Percentiles rank a stretch among this genome's conserved stretches.
These are phyloP conservation scores for Pleurotus tuber-regium DNA, from an alignment of 768 basidiomycete species.

Conservation along the genomic window DNA sequence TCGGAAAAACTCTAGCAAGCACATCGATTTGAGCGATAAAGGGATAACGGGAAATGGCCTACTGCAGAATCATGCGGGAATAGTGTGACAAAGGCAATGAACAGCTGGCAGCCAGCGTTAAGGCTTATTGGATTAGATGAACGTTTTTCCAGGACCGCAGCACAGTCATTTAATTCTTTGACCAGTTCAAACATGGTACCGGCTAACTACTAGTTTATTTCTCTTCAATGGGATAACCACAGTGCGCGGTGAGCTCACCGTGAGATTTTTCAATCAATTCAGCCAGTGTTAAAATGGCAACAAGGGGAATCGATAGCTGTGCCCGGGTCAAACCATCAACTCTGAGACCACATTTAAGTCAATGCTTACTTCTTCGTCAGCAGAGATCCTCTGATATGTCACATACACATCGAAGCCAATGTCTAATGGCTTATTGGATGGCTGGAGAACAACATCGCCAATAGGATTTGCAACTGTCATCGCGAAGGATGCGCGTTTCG, in stretches of 20 bases:
- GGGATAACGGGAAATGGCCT: conserved; percentile 16
- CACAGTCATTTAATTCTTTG: conserved; percentile 75
- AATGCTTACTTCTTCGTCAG: conserved; percentile 59
- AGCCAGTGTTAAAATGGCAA: conserved; percentile 84
- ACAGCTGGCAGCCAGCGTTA: conserved; percentile 87
- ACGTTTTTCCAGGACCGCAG: conserved; percentile 56
- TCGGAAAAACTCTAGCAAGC: conserved; percentile 69
- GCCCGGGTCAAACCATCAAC: too few relatives aligned
- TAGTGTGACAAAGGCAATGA: conserved; percentile 84
- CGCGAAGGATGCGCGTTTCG: too few relatives aligned
- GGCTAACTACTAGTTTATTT: conserved; percentile 39
- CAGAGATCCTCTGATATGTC: conserved; percentile 61
- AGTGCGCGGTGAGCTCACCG: conserved; percentile 41
- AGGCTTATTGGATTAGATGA: conserved; percentile 79
- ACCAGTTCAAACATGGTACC: conserved; percentile 94
- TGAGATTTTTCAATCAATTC: conserved; percentile 78
- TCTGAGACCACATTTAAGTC: conserved; percentile 2
- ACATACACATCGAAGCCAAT: conserved; percentile 34
- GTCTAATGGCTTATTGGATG: conserved; percentile 7
- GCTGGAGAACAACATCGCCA: background rate
- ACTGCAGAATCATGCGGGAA: conserved; percentile 83
- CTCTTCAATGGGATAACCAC: conserved; percentile 8
- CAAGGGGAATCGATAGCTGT: conserved; percentile 80
- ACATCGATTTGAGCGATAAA: conserved; percentile 13
- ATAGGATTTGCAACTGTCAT: background rate